These are phyloP conservation scores for Tillandsia fasciculata DNA, from an alignment of 176 grass and related monocot species.

Conservation along the genomic window DNA sequence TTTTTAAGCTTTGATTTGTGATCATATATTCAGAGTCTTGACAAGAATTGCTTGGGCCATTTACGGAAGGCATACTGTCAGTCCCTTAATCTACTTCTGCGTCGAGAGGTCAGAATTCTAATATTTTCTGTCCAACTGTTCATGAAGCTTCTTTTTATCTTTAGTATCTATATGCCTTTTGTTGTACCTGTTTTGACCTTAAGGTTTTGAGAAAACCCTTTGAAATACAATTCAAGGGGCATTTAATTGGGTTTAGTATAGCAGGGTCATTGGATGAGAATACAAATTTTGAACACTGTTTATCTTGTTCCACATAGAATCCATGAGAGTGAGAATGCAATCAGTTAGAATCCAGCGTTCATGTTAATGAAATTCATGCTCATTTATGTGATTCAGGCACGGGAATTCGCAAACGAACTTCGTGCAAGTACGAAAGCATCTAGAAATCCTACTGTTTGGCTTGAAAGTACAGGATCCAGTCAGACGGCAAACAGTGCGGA, in stretches of 20 bases:
- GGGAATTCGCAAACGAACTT: constrained; percentile 97
- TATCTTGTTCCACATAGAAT: neutral
- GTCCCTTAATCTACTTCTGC: constrained; percentile 93
- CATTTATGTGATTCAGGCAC: constrained; percentile 53
- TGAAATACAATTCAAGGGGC: neutral
- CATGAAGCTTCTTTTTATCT: neutral
- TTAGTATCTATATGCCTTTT: neutral
- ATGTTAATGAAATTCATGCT: neutral
- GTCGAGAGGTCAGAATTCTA: constrained; percentile 65
- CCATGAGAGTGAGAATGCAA: neutral
- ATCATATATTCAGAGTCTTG: constrained; percentile 62
- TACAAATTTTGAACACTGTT: neutral
- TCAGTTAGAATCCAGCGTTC: too few species aligned
- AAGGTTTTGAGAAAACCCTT: neutral
- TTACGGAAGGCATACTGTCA: constrained; percentile 95
- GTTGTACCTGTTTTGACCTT: neutral
- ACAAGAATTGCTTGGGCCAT: constrained; percentile 78
- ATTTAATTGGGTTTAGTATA: neutral
- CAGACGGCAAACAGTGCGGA: constrained; percentile 57
- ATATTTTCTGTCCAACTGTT: constrained; percentile 3
- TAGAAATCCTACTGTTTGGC: constrained; percentile 71
- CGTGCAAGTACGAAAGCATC: constrained; percentile 87
- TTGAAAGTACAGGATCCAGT: constrained; percentile 59
- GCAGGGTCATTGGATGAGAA: neutral
- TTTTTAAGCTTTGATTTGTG: neutral